Conservation (phyloP, 305 asterid species). For the Rubia balearica region DNA sequence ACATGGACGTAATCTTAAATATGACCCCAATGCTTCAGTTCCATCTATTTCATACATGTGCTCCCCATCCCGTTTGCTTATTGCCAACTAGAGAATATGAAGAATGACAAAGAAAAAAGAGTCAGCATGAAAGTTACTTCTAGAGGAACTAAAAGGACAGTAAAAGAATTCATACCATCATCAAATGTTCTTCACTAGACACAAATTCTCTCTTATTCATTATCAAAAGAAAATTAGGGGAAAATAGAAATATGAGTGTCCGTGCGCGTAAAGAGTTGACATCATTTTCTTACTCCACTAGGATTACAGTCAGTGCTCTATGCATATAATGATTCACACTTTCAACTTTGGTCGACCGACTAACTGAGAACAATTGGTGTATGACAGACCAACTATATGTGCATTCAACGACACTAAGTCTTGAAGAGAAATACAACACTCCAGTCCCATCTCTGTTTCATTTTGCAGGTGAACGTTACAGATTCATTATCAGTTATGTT, state of each 20-base stretch:
- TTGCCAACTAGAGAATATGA: conserved; percentile 47
- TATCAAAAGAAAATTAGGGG: not conserved
- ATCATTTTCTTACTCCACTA: not conserved
- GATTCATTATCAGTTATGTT: not conserved
- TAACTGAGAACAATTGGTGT: not conserved
- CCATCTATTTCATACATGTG: conserved; percentile 72
- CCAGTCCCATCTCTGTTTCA: not conserved
- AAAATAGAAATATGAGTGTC: not conserved
- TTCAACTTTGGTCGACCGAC: not conserved
- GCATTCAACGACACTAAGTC: not conserved
- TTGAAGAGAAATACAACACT: not conserved
- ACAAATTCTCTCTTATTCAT: not conserved
- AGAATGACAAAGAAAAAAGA: conserved; percentile 3
- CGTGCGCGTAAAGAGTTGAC: not conserved
- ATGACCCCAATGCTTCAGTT: conserved; percentile 73
- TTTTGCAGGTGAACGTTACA: not conserved
- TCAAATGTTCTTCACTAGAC: not conserved
- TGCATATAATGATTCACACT: not conserved
- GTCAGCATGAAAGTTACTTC: not conserved
- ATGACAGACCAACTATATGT: not conserved
- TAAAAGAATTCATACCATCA: not conserved
- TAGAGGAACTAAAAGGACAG: not conserved
- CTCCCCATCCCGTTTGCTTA: conserved; percentile 53
- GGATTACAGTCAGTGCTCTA: no score
- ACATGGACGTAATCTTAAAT: conserved; percentile 50